phyloP scores from a whole-genome alignment of 2,329 filamentous ascomycete genomes.

The Sarocladium brachiariae region DNA sequence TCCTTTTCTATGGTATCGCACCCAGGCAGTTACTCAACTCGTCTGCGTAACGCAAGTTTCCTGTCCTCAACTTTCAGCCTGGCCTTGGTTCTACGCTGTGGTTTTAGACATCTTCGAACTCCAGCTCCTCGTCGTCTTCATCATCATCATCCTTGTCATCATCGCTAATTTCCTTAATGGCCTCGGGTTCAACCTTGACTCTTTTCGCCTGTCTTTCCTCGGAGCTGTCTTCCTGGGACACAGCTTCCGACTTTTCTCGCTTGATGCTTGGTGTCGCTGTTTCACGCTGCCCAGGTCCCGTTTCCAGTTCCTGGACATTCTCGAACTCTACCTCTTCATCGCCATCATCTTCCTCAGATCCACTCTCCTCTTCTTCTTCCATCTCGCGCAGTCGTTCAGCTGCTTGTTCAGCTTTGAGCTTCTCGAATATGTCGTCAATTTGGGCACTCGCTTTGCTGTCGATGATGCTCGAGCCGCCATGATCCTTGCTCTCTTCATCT shows the following conservation, averaged over 20 bases:
- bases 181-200: constrained; percentile 48
- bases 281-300: constrained; percentile 24
- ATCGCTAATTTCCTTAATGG: constrained; percentile 31
- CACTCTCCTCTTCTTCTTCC: constrained; percentile 11
- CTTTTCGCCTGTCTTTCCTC: constrained; percentile 50
- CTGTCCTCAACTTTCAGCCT: constrained; percentile 9
- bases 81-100: no score
- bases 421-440: constrained; percentile 62
- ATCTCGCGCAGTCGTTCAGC: constrained; percentile 27
- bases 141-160: constrained; percentile 31
- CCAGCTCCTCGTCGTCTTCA: constrained; percentile 45
- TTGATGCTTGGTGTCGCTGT: constrained; percentile 27
- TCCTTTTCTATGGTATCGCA: background rate
- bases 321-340: constrained; percentile 37
- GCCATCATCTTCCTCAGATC: constrained; percentile 20
- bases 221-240: constrained; percentile 20
- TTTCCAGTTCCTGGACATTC: constrained; percentile 37
- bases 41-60: no score
- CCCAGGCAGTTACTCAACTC: no score
- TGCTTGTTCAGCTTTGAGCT: constrained; percentile 55
- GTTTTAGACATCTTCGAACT: constrained; percentile 51
- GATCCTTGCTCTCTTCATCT: constrained; percentile 35
- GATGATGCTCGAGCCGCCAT: constrained; percentile 34
- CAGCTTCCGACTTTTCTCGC: constrained; percentile 24
- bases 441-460: constrained; percentile 48